phyloP scores from a whole-genome alignment of 164 flowering plant genomes.

The Nymphaea colorata region DNA sequence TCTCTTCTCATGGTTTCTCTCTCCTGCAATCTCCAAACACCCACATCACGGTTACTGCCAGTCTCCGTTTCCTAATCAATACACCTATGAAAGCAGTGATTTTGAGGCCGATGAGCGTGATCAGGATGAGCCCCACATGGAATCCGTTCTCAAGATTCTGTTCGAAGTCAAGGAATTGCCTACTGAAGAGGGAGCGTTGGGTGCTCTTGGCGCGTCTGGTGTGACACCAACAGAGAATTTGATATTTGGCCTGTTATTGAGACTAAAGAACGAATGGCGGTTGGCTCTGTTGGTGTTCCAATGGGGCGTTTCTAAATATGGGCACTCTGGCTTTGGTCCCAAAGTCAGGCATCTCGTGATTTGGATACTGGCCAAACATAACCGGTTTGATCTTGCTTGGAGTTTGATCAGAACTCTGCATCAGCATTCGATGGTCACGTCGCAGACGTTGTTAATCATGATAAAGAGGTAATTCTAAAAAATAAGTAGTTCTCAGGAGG shows the following conservation, averaged over 20 bases:
- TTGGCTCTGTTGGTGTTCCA: slow-evolving; percentile 60
- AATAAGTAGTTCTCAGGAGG: no score
- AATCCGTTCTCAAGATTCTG: slow-evolving; percentile 11
- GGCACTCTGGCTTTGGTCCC: slow-evolving; percentile 3
- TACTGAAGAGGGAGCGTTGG: slow-evolving; percentile 36
- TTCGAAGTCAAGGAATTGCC: slow-evolving; percentile 18
- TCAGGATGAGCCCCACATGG: slow-evolving; percentile 1
- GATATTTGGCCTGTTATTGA: slow-evolving; percentile 49
- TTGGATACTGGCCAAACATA: slow-evolving; percentile 59
- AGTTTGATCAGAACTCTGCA: slow-evolving; percentile 44
- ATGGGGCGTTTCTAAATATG: slow-evolving; percentile 33
- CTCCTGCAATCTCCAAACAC: neutral
- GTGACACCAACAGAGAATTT: slow-evolving; percentile 23
- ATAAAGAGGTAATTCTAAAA: slow-evolving; percentile 50
- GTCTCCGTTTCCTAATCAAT: slow-evolving; percentile 6
- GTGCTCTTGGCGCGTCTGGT: slow-evolving; percentile 33
- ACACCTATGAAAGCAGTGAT: slow-evolving; percentile 3
- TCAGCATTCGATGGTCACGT: slow-evolving; percentile 22
- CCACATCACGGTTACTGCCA: neutral
- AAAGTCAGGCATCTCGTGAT: slow-evolving; percentile 47
- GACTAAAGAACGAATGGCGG: slow-evolving; percentile 54
- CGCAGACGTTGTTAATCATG: slow-evolving; percentile 48
- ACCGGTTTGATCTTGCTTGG: slow-evolving; percentile 68
- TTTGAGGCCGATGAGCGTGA: slow-evolving; percentile 4
- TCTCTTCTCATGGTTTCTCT: neutral